Evolutionary conservation across 495 filamentous ascomycete genomes (phyloP).

Genomic region (Xylaria acuta): DNA sequence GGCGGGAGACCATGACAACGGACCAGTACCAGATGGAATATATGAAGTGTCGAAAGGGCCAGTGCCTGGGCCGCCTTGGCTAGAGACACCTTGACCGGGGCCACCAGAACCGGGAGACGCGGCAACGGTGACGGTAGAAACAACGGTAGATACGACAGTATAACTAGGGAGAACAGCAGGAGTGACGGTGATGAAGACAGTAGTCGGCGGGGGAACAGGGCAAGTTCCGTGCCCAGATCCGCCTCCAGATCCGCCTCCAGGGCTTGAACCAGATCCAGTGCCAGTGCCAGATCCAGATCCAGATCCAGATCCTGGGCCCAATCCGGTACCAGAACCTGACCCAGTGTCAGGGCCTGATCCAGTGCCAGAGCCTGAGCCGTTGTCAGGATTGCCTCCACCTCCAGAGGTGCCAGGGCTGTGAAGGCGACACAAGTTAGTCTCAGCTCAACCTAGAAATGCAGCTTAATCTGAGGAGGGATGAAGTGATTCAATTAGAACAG

Average conservation of each 20-base stretch:
- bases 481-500: neutral
- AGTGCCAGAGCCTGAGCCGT: conserved; percentile 19
- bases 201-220: conserved; percentile 36
- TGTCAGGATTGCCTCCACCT: conserved; percentile 14
- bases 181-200: conserved; percentile 47
- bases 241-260: conserved; percentile 21
- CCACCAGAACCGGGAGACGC: conserved; percentile 31
- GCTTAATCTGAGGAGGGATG: neutral
- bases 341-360: conserved; percentile 20
- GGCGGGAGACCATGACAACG: conserved; percentile 33
- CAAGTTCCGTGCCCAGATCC: conserved; percentile 33
- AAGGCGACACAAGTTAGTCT: neutral
- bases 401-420: conserved; percentile 20
- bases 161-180: conserved; percentile 28
- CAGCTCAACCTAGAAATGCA: neutral
- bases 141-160: conserved; percentile 38
- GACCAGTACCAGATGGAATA: conserved; percentile 29
- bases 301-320: conserved; percentile 12
- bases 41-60: conserved; percentile 15
- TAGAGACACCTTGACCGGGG: conserved; percentile 29
- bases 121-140: conserved; percentile 38
- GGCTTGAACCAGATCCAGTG: conserved; percentile 18
- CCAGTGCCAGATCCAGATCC: conserved; percentile 23
- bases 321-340: conserved; percentile 13
- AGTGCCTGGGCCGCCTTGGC: conserved; percentile 25